Percentiles rank a stretch among this genome's conserved stretches.
These are phyloP conservation scores for Podospora pseudocomata DNA, from an alignment of 495 filamentous ascomycete species.

Conservation along the genomic window DNA sequence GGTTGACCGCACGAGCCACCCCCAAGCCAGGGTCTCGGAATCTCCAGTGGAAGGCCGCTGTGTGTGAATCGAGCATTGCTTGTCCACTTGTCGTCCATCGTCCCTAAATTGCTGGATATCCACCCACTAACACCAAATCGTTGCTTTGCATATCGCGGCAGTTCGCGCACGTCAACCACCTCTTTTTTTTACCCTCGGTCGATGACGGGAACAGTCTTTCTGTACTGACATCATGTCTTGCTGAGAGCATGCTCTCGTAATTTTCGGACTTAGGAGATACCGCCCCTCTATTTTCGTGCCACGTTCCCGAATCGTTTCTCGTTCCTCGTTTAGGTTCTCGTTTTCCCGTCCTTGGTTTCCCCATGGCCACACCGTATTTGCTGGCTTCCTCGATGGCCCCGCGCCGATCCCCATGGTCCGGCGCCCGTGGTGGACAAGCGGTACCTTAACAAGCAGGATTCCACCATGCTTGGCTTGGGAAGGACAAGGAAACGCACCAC, in stretches of 20 bases:
- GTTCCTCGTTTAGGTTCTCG: background rate
- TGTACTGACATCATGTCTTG: background rate
- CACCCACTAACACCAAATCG: background rate
- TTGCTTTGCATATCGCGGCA: background rate
- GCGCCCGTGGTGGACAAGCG: background rate
- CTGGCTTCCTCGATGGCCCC: background rate
- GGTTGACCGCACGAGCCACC: conserved; percentile 1
- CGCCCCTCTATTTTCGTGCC: conserved; percentile 2
- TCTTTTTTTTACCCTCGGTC: background rate
- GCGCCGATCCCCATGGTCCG: conserved; percentile 13
- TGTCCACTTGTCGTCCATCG: background rate
- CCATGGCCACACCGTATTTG: conserved; percentile 1
- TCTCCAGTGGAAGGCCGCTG: background rate
- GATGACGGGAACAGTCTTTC: background rate
- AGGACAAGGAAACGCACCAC: conserved; percentile 3
- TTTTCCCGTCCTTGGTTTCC: too few species aligned
- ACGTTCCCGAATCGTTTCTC: background rate
- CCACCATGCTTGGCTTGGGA: conserved; percentile 5
- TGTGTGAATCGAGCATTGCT: background rate
- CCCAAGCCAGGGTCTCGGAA: background rate
- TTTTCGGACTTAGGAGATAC: background rate
- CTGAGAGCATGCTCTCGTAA: background rate
- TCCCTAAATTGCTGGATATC: background rate
- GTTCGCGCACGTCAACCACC: background rate
- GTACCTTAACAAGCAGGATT: conserved; percentile 11